phyloP scores from a whole-genome alignment of 371 early-diverging fungal genomes.

The Coemansia sp. region DNA sequence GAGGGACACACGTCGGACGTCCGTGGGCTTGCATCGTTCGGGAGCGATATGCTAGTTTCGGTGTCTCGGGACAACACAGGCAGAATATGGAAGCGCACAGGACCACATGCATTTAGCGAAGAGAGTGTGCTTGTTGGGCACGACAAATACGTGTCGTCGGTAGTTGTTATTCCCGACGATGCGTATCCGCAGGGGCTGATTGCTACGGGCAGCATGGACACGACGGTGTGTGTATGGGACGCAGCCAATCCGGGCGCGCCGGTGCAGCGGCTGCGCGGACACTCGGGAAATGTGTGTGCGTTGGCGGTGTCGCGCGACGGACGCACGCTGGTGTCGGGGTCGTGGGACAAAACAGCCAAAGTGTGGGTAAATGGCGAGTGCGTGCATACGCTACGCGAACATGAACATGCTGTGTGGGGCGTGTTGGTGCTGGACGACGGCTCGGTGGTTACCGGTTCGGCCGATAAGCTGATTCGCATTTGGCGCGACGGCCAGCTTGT shows the following conservation, averaged over 20 bases:
- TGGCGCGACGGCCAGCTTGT: constrained; percentile 77
- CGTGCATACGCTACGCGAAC: constrained; percentile 73
- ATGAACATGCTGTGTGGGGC: constrained; percentile 89
- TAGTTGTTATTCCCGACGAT: constrained; percentile 62
- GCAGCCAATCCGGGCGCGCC: constrained; percentile 62
- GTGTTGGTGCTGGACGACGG: constrained; percentile 75
- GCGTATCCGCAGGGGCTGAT: constrained; percentile 59
- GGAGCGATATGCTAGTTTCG: constrained; percentile 67
- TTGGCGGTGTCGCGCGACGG: constrained; percentile 68
- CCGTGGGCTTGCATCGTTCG: constrained; percentile 64
- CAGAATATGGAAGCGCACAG: constrained; percentile 62
- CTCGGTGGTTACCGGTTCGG: constrained; percentile 82
- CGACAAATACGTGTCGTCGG: constrained; percentile 76
- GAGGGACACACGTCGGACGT: constrained; percentile 60
- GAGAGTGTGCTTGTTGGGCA: constrained; percentile 68
- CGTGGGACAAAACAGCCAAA: constrained; percentile 92
- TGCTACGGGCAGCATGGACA: constrained; percentile 83
- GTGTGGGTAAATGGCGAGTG: constrained; percentile 85
- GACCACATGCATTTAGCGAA: constrained; percentile 56
- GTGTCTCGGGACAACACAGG: constrained; percentile 79
- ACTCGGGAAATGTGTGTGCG: constrained; percentile 84
- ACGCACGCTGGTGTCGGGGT: constrained; percentile 79
- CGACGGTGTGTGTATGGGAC: constrained; percentile 78
- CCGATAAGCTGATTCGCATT: constrained; percentile 87
- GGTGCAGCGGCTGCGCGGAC: constrained; percentile 73